These are phyloP conservation scores for Zygosaccharomyces kombuchaensis DNA, from an alignment of 805 yeast species.

Conservation along the genomic window DNA sequence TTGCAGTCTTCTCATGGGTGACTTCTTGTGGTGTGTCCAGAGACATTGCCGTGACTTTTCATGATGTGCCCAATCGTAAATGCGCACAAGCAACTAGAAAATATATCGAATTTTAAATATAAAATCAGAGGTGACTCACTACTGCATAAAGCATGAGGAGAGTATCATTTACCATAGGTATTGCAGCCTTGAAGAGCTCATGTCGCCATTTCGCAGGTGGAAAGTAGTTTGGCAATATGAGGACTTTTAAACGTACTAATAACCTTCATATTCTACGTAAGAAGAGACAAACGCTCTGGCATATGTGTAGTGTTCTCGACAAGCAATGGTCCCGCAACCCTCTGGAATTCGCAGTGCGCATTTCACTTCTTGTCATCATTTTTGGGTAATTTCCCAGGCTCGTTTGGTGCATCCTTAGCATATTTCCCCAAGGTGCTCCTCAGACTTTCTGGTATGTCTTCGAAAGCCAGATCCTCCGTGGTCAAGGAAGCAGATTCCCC, in stretches of 20 bases:
- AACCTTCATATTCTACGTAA: too few relatives aligned
- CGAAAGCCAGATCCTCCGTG: constrained; percentile 59
- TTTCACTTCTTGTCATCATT: constrained; percentile 16
- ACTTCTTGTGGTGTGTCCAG: neutral
- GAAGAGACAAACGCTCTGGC: too few relatives aligned
- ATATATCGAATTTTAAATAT: neutral
- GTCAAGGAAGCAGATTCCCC: constrained; percentile 70
- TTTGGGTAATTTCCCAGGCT: constrained; percentile 19
- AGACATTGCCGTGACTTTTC: neutral
- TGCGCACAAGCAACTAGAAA: neutral
- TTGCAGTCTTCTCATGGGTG: constrained; percentile 22
- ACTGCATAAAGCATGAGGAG: too few relatives aligned
- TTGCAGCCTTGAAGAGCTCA: too few relatives aligned
- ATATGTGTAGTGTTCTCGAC: too few relatives aligned
- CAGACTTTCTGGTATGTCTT: constrained; percentile 33
- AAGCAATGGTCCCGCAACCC: too few relatives aligned
- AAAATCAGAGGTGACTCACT: too few relatives aligned
- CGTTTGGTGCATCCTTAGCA: constrained; percentile 64
- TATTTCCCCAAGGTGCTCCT: constrained; percentile 50
- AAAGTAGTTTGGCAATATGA: too few relatives aligned
- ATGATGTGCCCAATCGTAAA: neutral
- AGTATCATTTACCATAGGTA: too few relatives aligned
- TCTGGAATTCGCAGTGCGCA: too few relatives aligned
- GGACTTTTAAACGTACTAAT: too few relatives aligned
- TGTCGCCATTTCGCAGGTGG: too few relatives aligned